These are phyloP conservation scores for Mycothermus thermophilus DNA, from an alignment of 495 filamentous ascomycete species.

Conservation along the genomic window DNA sequence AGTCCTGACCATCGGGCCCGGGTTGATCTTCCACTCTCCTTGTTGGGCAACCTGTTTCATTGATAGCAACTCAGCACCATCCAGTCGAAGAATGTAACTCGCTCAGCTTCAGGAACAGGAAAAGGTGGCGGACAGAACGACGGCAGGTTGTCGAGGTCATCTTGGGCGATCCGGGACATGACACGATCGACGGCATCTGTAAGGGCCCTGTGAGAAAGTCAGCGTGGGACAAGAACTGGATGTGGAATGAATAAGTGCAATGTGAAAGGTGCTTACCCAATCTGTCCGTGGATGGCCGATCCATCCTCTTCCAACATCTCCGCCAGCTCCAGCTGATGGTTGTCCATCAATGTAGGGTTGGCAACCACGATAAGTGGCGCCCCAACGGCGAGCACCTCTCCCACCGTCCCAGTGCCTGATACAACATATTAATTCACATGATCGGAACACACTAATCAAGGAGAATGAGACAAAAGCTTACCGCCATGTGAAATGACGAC, in stretches of 20 bases:
- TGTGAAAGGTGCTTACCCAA: conserved; percentile 50
- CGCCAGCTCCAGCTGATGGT: conserved; percentile 84
- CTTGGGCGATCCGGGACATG: conserved; percentile 10
- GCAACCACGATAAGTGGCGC: conserved; percentile 73
- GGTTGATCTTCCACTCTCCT: too few relatives aligned
- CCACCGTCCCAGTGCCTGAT: conserved; percentile 75
- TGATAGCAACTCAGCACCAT: conserved; percentile 24
- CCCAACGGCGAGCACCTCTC: conserved; percentile 56
- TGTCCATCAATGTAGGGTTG: conserved; percentile 68
- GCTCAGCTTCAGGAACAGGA: conserved; percentile 16
- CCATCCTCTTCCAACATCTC: conserved; percentile 52
- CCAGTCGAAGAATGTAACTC: conserved; percentile 25
- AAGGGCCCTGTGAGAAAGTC: conserved; percentile 14
- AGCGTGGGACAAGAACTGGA: too few relatives aligned
- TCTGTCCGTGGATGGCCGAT: conserved; percentile 51
- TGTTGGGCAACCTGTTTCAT: conserved; percentile 13
- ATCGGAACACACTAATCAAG: not conserved
- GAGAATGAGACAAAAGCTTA: conserved; percentile 24
- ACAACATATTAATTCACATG: conserved; percentile 5
- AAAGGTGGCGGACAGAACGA: conserved; percentile 19
- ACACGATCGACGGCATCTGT: conserved; percentile 13
- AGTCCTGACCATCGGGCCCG: too few relatives aligned
- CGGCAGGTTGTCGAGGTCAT: conserved; percentile 15
- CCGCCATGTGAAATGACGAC: conserved; percentile 86
- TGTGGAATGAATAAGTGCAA: too few relatives aligned